Evolutionary conservation across 2,329 filamentous ascomycete species (phyloP), one percentile per base, ranked within the genome.

Genomic region (Diaporthe sp.): DNA sequence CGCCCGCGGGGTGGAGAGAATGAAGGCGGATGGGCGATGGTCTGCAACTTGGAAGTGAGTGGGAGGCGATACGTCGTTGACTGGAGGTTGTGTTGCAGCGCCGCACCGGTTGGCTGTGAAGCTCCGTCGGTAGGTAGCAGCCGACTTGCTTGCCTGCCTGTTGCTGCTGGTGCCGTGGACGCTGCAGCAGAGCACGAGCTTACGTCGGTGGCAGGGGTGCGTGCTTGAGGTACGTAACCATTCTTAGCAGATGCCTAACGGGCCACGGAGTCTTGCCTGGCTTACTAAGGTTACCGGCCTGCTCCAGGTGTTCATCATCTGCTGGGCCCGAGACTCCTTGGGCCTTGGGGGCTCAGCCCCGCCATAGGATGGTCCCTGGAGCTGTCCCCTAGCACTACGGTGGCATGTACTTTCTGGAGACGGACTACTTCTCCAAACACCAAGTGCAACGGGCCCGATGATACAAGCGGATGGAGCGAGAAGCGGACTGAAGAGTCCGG

Each of bases 151-250:
- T 61, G 70, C 45, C 45, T 64, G 70, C 58, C 47, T 67, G 35
- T 10, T 12, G 28, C 61, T 30, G 58, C n/a, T 19, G 35, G 35
- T 61, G 22, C 38, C 28, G 25, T 57, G 54, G 54, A 57, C n/a
- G 54, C 30, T 57, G 54, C 55, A 35, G 54, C 54, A 3, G 12
- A 60, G 57, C 30, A 58, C n/a, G n/a, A 45, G 71, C 60, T 73
- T 73, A 72, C 71, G 71, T 73, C 71, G 60, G 50, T 73, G 58
- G 28, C 71, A 73, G 71, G 71, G 71, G 50, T 73, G 19, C n/a
- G 9, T 55, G 17, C 61, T 47, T 19, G 17, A 33, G 54, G 28
- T 60, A 70, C 67, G 67, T 45, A 70, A 58, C 52, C 19, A 47
- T 17, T 8, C 1, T 22, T 1, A 22, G 42, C 42, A 8, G 55